These are phyloP conservation scores for Olyra latifolia DNA, from an alignment of 176 grass and related monocot genomes.

Conservation along the genomic window DNA sequence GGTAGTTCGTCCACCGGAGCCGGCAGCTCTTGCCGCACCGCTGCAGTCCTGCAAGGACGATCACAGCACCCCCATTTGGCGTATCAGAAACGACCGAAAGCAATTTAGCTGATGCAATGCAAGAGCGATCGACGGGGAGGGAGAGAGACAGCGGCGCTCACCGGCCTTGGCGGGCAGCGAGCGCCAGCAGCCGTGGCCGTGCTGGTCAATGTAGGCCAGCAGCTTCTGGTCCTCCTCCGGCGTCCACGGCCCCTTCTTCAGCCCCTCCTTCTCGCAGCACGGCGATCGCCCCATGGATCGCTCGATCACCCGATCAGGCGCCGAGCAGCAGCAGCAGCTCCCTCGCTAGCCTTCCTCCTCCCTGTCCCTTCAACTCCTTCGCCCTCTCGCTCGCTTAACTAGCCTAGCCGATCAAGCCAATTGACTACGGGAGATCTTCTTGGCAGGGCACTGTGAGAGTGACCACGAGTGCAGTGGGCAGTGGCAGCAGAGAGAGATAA, in stretches of 20 bases:
- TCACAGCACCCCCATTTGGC: too few species aligned
- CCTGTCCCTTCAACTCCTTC: background rate
- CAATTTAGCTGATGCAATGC: too few species aligned
- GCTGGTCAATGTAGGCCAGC: slow-evolving; percentile 85
- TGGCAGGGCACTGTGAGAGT: background rate
- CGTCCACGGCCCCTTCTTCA: slow-evolving; percentile 96
- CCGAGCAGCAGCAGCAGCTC: background rate
- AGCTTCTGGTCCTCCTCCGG: slow-evolving; percentile 98
- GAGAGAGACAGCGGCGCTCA: background rate
- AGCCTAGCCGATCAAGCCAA: slow-evolving; percentile 27
- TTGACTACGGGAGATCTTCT: slow-evolving; percentile 44
- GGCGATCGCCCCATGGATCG: slow-evolving; percentile 92
- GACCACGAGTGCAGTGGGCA: slow-evolving; percentile 2
- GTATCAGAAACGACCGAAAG: background rate
- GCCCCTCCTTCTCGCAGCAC: slow-evolving; percentile 91
- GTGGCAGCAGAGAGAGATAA: background rate
- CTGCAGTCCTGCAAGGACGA: slow-evolving; percentile 54
- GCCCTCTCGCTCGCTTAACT: background rate
- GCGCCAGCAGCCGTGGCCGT: slow-evolving; percentile 80
- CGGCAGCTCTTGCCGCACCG: slow-evolving; percentile 95
- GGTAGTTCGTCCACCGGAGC: slow-evolving; percentile 95
- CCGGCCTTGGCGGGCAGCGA: slow-evolving; percentile 58
- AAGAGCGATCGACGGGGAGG: too few species aligned
- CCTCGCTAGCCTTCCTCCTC: background rate
- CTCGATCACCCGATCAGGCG: slow-evolving; percentile 48